Evolutionary conservation across 495 filamentous ascomycete species (phyloP), one percentile per base, ranked within the genome.

Genomic region (Penicillium longicatenatum): DNA sequence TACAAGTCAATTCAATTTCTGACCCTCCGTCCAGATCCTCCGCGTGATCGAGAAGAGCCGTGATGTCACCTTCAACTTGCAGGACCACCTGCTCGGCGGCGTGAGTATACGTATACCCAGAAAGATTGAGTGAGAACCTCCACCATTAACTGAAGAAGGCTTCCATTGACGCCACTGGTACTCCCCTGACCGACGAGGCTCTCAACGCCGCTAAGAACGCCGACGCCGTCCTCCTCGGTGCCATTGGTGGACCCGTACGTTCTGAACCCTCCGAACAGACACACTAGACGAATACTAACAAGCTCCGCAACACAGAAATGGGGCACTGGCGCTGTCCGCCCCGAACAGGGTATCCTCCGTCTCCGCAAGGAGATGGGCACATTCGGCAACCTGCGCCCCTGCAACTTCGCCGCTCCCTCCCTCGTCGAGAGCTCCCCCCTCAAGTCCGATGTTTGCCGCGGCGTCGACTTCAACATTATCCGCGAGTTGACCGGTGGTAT

Each of bases 351-450:
- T 56, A 84, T 98, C 70, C 89, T 98, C 52, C 84, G 81, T 61
- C 90, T 98, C 45, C 92, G 94, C 79, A 97, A 96, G 74, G 89
- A 96, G 72, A 89, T 98, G 82, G 80, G 82, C 68, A 90, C 94
- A 63, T 98, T 94, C 78, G 94, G 93, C 63, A 98, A 98, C 84
- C 89, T 98, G 47, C 92, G 94, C 4, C 94, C 94, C 6, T 98
- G 94, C 85, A 93, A 87, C 83, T 98, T 98, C 80, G 91, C 93
- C 39, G 91, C 93, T 24, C 89, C 93, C 53, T 84, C 86, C 30
- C 90, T 98, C 45, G 86, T 96, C 75, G 86, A 92, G 41, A 82
- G 78, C 76, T 97, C 93, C 11, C 94, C 94, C 0, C 86, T 98
- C 49, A 96, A 95, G 73, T 88, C 89, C 49, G 82, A 88, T 6